phyloP scores from a whole-genome alignment of 1,139 yeast genomes.

The Hemisphaericaspora subhashii region DNA sequence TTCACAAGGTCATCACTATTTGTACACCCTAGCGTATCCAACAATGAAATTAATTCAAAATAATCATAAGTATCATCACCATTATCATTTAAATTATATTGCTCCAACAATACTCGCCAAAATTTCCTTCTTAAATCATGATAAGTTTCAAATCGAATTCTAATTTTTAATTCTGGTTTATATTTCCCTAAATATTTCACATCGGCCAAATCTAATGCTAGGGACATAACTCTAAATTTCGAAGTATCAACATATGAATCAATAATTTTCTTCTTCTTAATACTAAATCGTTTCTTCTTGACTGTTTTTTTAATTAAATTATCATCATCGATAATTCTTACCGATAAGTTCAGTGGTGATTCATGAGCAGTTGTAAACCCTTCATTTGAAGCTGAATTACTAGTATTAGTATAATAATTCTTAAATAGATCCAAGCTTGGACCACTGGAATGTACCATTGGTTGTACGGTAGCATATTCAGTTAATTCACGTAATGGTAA shows the following conservation, averaged over 20 bases:
- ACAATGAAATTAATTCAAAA: slow-evolving; percentile 55
- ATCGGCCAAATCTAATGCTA: slow-evolving; percentile 35
- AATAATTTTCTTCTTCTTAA: slow-evolving; percentile 27
- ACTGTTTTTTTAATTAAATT: slow-evolving; percentile 26
- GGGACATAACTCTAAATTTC: slow-evolving; percentile 42
- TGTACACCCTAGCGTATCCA: slow-evolving; percentile 64
- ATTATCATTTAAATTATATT: slow-evolving; percentile 41
- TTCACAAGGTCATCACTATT: slow-evolving; percentile 49
- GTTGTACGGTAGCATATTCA: slow-evolving; percentile 15
- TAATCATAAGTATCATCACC: slow-evolving; percentile 42
- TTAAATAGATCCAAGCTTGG: slow-evolving; percentile 1
- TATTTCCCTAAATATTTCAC: slow-evolving; percentile 37
- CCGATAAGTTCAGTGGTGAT: slow-evolving; percentile 16
- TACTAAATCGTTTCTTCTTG: slow-evolving; percentile 29
- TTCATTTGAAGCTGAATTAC: not conserved
- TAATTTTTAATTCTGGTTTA: slow-evolving; percentile 56
- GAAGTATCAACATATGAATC: slow-evolving; percentile 40
- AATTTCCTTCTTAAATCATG: slow-evolving; percentile 62
- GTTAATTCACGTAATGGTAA: slow-evolving; percentile 53
- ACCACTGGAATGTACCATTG: slow-evolving; percentile 2
- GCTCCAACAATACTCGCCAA: slow-evolving; percentile 65
- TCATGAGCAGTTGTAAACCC: slow-evolving; percentile 16
- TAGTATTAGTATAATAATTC: not conserved
- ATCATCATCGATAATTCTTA: slow-evolving; percentile 31
- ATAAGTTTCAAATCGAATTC: slow-evolving; percentile 71